These are phyloP conservation scores for Selenicereus undatus DNA, from an alignment of 148 eudicot species.

Conservation along the genomic window DNA sequence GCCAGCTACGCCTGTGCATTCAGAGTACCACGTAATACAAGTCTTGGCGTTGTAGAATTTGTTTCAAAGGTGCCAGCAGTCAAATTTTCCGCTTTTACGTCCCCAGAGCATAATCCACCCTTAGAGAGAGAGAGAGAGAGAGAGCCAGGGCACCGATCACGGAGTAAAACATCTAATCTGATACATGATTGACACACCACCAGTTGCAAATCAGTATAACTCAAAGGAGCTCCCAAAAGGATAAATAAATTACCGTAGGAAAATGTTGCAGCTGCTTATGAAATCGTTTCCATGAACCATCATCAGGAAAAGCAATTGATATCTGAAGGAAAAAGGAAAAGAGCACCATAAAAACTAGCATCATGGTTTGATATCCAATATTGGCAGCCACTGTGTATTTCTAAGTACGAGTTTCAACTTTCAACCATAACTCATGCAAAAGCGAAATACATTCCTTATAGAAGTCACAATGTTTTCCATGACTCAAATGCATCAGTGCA, in stretches of 20 bases:
- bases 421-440: not conserved
- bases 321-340: slow-evolving; percentile 42
- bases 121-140: too few species aligned
- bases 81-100: too few species aligned
- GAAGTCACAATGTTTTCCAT: not conserved
- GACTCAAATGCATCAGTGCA: not conserved
- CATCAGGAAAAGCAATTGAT: slow-evolving; percentile 95
- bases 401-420: not conserved
- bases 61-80: too few species aligned
- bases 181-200: too few species aligned
- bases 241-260: slow-evolving; percentile 56
- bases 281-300: slow-evolving; percentile 99
- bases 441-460: not conserved
- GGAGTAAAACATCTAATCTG: too few species aligned
- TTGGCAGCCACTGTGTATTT: not conserved
- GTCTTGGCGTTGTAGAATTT: too few species aligned
- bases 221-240: not conserved
- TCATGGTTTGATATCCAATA: not conserved
- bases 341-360: slow-evolving; percentile 7
- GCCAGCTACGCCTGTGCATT: too few species aligned
- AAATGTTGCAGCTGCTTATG: slow-evolving; percentile 98
- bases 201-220: too few species aligned
- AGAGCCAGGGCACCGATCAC: too few species aligned
- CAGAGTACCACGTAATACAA: too few species aligned
- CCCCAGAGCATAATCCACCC: not conserved